Base-by-base conservation (phyloP, 345 rosid species). In the Salix viminalis region DNA sequence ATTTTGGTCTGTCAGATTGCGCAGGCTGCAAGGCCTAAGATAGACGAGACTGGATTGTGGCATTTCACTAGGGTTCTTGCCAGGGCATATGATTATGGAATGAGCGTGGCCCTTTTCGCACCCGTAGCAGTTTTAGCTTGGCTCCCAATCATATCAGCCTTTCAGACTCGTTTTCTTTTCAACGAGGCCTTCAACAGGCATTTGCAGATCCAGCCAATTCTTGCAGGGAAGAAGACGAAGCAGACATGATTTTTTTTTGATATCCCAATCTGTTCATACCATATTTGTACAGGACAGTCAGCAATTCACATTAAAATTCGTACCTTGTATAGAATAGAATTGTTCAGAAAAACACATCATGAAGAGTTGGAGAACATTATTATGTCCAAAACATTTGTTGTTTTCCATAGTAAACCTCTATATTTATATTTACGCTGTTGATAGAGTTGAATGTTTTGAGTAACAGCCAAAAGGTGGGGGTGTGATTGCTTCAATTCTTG, bases 81-180 rank as follows among this genome's bases (percentile, higher is more conserved):
- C 5, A 76, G 90, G 84, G 91, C 97, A 32, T 95, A 91, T 71
- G 99, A 95, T 84, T 91, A 93, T 70, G 97, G 99, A 81, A 95
- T 95, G 99, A 97, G 97, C 7, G 84, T 89, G 8, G 88, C 87
- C 69, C 86, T 95, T 71, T 91, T 91, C 79, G 89, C 97, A 6
- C 99, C 99, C 0, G 80, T 93, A 56, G 96, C 99, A 79, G 70
- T 90, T 69, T 78, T 95, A 84, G 97, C 97, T 4, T 95, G 99
- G 99, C 93, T 93, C 34, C 99, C 99, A 2, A 88, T 87, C 70
- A 86, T 93, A 50, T 91, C 97, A 7, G 90, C 91, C 64, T 95
- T 95, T 86, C 99, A 93, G 61, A 90, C 97, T 19, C 88, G 90
- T 14, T 91, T 95, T 85, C 99, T 95, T 61, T 95, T 95, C 88